Evolutionary conservation across 192 early-diverging fungal species (phyloP).

Genomic region (Piromyces sp.): DNA sequence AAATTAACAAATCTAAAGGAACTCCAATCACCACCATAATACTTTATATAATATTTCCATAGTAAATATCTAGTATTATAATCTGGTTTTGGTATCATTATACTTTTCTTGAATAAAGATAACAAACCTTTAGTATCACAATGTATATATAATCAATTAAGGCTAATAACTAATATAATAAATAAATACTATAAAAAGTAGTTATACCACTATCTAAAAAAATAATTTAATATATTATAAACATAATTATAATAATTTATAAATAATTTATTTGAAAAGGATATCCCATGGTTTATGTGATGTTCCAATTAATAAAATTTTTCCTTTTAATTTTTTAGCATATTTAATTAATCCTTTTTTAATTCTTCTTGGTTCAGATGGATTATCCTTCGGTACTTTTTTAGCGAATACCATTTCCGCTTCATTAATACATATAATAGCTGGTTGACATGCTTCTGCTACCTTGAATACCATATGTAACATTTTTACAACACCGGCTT

Average conservation of each 20-base stretch:
- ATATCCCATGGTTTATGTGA: slow-evolving; percentile 36
- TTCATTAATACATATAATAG: slow-evolving; percentile 37
- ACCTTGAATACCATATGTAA: slow-evolving; percentile 53
- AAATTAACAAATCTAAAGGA: not conserved
- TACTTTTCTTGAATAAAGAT: not conserved
- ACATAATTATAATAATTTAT: no score
- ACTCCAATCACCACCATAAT: not conserved
- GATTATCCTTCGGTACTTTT: slow-evolving; percentile 47
- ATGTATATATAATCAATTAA: not conserved
- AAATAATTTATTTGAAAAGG: not conserved
- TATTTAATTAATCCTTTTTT: slow-evolving; percentile 37
- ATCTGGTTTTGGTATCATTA: not conserved
- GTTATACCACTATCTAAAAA: no score
- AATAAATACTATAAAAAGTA: not conserved
- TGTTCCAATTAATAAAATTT: slow-evolving; percentile 28
- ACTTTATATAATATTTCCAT: not conserved
- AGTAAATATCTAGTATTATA: not conserved
- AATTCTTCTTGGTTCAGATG: slow-evolving; percentile 39
- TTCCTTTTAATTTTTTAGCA: slow-evolving; percentile 30
- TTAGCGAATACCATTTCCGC: slow-evolving; percentile 43
- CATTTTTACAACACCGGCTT: slow-evolving; percentile 28
- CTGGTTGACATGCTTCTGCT: slow-evolving; percentile 30
- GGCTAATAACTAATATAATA: not conserved
- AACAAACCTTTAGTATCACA: not conserved
- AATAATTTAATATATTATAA: no score